phyloP scores from a whole-genome alignment of 495 filamentous ascomycete genomes.

The Penicillium daleae region DNA sequence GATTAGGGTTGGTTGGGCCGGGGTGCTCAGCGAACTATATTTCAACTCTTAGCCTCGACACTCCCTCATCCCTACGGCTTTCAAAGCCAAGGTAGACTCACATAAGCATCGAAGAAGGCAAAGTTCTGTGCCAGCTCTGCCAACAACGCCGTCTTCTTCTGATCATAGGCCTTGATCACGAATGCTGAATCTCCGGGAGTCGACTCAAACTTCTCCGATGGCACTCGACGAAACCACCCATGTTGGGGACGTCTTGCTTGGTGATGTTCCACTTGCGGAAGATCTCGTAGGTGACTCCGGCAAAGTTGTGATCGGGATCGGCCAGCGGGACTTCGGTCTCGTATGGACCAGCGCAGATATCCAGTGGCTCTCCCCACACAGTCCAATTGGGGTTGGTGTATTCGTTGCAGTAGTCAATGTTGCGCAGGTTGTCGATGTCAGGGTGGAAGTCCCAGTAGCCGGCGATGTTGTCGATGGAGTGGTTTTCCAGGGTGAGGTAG shows the following conservation, averaged over 20 bases:
- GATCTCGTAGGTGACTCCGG: conserved; percentile 45
- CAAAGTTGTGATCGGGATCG: conserved; percentile 49
- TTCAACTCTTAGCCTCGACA: background rate
- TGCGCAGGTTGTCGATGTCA: conserved; percentile 45
- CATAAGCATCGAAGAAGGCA: conserved; percentile 47
- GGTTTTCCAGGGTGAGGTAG: conserved; percentile 51
- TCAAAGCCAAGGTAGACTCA: conserved; percentile 8
- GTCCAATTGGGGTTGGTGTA: conserved; percentile 50
- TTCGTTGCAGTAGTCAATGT: conserved; percentile 44
- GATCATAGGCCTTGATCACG: conserved; percentile 45
- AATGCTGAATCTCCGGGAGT: conserved; percentile 44
- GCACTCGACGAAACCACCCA: conserved; percentile 49
- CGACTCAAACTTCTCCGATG: conserved; percentile 46
- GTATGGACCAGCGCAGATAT: conserved; percentile 44
- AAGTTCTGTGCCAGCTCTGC: conserved; percentile 45
- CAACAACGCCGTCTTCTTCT: conserved; percentile 42
- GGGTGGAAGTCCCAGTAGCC: conserved; percentile 48
- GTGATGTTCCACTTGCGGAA: conserved; percentile 46
- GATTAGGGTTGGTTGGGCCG: conserved; percentile 45
- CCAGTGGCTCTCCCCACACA: conserved; percentile 43
- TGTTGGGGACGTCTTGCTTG: conserved; percentile 43
- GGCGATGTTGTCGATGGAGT: conserved; percentile 51
- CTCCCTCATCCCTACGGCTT: background rate
- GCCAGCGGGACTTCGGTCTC: conserved; percentile 44
- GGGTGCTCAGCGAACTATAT: conserved; percentile 43